Base-by-base conservation (phyloP, 768 basidiomycete species). In the Botryobasidium botryosum region DNA sequence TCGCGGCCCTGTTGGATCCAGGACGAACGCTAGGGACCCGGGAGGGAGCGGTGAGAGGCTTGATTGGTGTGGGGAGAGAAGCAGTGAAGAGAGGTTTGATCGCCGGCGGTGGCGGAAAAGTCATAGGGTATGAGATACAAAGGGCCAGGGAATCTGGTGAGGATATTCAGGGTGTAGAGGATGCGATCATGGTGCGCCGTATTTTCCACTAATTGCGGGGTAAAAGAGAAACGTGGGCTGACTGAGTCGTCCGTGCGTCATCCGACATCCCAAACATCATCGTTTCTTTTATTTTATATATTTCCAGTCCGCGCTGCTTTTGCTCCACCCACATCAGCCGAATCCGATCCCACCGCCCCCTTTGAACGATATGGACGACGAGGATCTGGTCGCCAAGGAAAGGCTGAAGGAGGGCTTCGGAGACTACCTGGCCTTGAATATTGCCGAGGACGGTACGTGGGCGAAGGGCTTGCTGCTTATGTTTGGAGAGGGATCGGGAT, bases 21-120 rank as follows among this genome's bases (percentile, higher is more conserved):
- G 35, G 43, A 40, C 20, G 45, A 27, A 38, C 23, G 35, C 68
- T 74, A 17, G 87, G 86, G 5, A 83, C 85, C 5, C 70, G 88
- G 44, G 84, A 91, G 60, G 88, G 92, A 35, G 85, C 91, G 0
- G 75, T 96, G 28, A 75, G 88, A 2, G 87, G 87, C 15, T 68
- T 94, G 25, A 69, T 83, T 20, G 81, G 79, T 13, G 77, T 91
- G 2, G 86, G 86, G 0, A 78, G 83, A 53, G 83, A 86, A 50
- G 85, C 85, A 7, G 74, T 87, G 6, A 63, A 80, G 31, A 82
- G 86, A 58, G 85, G 85, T 1, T 63, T 88, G 8, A 69, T 88
- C 2, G 81, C 83, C 50, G 78, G 81, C 17, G 79, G 81, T 2
- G 85, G 84, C 13, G 79, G 79, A 5, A 74, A 71, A 43, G 71